Conservation (phyloP, 305 asterid genomes). For the Fraxinus nigra region DNA sequence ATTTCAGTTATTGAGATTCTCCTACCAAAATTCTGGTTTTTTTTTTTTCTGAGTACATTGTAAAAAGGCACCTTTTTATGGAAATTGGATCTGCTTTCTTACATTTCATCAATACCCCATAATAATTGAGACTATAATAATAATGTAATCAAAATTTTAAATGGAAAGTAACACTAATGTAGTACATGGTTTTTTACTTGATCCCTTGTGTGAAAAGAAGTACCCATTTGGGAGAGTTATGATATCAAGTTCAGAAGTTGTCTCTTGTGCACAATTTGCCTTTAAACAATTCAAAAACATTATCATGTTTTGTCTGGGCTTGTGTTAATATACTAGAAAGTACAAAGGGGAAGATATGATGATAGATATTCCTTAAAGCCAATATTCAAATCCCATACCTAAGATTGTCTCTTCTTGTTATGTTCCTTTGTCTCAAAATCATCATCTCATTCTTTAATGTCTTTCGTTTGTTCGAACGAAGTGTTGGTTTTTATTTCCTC, state of each 20-base stretch:
- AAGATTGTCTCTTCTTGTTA: background rate
- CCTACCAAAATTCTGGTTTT: slow-evolving; percentile 25
- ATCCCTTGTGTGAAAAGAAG: slow-evolving; percentile 13
- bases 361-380: slow-evolving; percentile 17
- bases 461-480: background rate
- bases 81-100: slow-evolving; percentile 42
- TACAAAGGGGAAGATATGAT: slow-evolving; percentile 28
- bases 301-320: slow-evolving; percentile 40
- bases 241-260: slow-evolving; percentile 34
- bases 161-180: background rate
- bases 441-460: background rate
- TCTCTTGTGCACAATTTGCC: slow-evolving; percentile 35
- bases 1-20: slow-evolving; percentile 19
- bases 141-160: background rate
- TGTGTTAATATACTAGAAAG: slow-evolving; percentile 21
- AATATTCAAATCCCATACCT: background rate
- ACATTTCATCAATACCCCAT: slow-evolving; percentile 27
- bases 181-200: background rate
- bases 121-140: background rate
- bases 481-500: background rate
- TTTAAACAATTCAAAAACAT: slow-evolving; percentile 36
- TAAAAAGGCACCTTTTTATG: slow-evolving; percentile 39
- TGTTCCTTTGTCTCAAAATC: background rate
- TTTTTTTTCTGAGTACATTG: slow-evolving; percentile 15
- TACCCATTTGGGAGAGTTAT: slow-evolving; percentile 18